Evolutionary conservation across 768 basidiomycete genomes (phyloP).

Genomic region (Candolleomyces aberdarensis): DNA sequence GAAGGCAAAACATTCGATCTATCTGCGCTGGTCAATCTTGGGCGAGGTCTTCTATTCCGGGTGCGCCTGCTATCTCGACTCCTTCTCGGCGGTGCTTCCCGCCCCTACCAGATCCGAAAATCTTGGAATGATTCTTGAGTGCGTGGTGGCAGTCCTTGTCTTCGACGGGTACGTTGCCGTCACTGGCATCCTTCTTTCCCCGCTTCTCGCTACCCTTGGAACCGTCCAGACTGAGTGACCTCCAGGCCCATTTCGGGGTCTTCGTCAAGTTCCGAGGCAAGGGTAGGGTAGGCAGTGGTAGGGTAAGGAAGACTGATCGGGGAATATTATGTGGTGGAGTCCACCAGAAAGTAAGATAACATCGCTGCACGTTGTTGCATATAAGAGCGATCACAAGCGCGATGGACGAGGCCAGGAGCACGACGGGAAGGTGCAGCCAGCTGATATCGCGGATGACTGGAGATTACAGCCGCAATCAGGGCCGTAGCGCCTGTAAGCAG

Average conservation of each 20-base stretch:
- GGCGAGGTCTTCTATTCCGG: neutral
- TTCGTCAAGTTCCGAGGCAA: neutral
- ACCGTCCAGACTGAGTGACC: neutral
- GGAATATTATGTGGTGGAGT: constrained; percentile 13
- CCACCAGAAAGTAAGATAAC: constrained; percentile 50
- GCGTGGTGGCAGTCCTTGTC: constrained; percentile 1
- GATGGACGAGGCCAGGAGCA: constrained; percentile 45
- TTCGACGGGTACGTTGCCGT: neutral
- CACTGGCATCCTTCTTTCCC: neutral
- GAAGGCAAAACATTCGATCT: no score
- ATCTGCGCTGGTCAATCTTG: no score
- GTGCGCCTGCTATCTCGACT: constrained; percentile 1
- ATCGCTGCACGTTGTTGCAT: constrained; percentile 48
- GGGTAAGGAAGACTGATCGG: constrained; percentile 1
- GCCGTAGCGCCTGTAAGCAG: constrained; percentile 46
- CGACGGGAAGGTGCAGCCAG: constrained; percentile 52
- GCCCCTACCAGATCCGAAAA: neutral
- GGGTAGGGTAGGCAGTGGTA: constrained; percentile 1
- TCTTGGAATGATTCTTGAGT: neutral
- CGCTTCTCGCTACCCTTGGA: neutral
- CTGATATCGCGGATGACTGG: constrained; percentile 37
- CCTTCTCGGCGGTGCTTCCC: neutral
- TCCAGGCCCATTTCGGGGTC: neutral
- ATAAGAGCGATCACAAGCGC: constrained; percentile 43
- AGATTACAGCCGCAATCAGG: constrained; percentile 44